Evolutionary conservation across 2,329 filamentous ascomycete species (phyloP).

Genomic region (Cyclaneusma minus): DNA sequence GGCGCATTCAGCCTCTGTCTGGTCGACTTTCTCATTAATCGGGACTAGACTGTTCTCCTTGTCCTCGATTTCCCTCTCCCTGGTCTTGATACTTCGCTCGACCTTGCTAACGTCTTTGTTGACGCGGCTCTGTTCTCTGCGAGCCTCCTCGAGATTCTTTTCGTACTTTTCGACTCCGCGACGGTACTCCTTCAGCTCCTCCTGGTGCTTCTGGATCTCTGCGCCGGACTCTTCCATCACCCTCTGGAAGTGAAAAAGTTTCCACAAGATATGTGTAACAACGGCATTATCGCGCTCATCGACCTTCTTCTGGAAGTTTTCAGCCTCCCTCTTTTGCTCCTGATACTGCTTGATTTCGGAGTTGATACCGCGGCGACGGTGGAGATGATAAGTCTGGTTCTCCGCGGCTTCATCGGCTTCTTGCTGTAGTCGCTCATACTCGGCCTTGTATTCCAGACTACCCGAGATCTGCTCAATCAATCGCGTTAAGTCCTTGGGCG

Average conservation of each 20-base stretch:
- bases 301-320: conserved; percentile 81
- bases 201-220: conserved; percentile 84
- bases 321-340: conserved; percentile 90
- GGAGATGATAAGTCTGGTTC: conserved; percentile 75
- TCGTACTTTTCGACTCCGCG: conserved; percentile 80
- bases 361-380: conserved; percentile 84
- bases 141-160: conserved; percentile 62
- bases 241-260: conserved; percentile 86
- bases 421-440: conserved; percentile 81
- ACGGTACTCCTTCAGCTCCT: conserved; percentile 83
- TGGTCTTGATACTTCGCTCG: conserved; percentile 73
- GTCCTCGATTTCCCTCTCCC: conserved; percentile 77
- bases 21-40: conserved; percentile 78
- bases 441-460: conserved; percentile 82
- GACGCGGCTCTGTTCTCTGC: conserved; percentile 66
- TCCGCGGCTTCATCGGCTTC: conserved; percentile 79
- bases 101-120: conserved; percentile 62
- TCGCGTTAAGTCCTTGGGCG: conserved; percentile 80
- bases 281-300: conserved; percentile 84
- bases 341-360: conserved; percentile 96
- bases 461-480: conserved; percentile 97
- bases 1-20: conserved; percentile 57
- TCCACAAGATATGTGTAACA: conserved; percentile 90
- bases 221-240: conserved; percentile 83
- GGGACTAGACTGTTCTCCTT: conserved; percentile 75